phyloP scores from a whole-genome alignment of 108 stramenopile genomes.

The Fragilariopsis cylindrus region DNA sequence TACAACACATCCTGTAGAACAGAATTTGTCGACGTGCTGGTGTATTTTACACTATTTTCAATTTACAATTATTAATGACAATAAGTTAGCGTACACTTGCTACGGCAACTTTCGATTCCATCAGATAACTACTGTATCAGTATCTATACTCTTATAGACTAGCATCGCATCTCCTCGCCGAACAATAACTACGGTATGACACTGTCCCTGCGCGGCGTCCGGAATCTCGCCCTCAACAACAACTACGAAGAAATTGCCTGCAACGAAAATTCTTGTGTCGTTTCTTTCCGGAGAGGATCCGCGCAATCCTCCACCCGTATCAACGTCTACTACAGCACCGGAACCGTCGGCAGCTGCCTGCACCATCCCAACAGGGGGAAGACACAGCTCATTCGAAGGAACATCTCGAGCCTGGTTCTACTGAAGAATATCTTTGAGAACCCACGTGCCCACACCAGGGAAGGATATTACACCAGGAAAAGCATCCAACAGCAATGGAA shows the following conservation, averaged over 20 bases:
- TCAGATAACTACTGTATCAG: too few species aligned
- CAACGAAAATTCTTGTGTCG: neutral
- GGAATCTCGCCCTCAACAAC: too few species aligned
- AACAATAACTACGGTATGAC: too few species aligned
- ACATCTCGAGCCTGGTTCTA: conserved; percentile 1
- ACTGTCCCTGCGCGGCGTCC: too few species aligned
- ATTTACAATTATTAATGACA: too few species aligned
- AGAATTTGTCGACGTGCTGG: too few species aligned
- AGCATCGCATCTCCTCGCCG: too few species aligned
- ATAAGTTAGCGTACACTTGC: too few species aligned
- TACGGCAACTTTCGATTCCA: too few species aligned
- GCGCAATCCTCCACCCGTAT: neutral
- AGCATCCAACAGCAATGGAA: neutral
- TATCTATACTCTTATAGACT: too few species aligned
- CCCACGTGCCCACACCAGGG: conserved; percentile 27
- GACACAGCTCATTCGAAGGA: conserved; percentile 42
- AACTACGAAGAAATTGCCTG: neutral
- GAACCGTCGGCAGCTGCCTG: conserved; percentile 41
- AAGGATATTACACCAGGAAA: neutral
- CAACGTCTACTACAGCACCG: conserved; percentile 52
- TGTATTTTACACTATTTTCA: too few species aligned
- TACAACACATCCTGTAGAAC: too few species aligned
- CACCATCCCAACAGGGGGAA: conserved; percentile 43
- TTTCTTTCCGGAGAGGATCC: neutral
- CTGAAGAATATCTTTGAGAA: conserved; percentile 25